phyloP scores from a whole-genome alignment of 805 yeast genomes.

The Saccharomycopsis vini region DNA sequence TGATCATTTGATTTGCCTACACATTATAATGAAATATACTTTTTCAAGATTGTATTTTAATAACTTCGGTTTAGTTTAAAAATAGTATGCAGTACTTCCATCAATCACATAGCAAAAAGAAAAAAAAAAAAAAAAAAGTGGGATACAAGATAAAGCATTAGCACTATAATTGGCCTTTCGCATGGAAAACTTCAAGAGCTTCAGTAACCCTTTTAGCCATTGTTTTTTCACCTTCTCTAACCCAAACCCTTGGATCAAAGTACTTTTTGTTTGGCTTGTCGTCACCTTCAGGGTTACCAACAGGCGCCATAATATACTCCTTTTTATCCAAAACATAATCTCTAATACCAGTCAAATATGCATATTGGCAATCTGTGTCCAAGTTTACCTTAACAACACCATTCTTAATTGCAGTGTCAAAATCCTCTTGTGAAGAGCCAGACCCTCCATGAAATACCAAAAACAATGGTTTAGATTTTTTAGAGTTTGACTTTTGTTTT shows the following conservation, averaged over 20 bases:
- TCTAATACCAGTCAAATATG: constrained; percentile 94
- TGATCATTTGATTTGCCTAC: too few species aligned
- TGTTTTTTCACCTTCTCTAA: constrained; percentile 99
- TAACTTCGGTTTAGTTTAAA: too few species aligned
- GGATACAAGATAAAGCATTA: too few species aligned
- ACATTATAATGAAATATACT: too few species aligned
- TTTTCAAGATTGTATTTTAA: too few species aligned
- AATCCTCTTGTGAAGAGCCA: constrained; percentile 89
- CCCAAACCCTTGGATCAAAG: constrained; percentile 99
- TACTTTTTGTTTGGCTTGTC: constrained; percentile 99
- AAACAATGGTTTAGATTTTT: constrained; percentile 72
- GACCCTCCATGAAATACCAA: constrained; percentile 99
- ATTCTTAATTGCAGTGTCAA: constrained; percentile 77
- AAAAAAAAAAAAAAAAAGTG: too few species aligned
- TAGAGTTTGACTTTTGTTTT: constrained; percentile 37
- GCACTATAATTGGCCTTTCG: constrained; percentile 48
- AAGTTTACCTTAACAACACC: constrained; percentile 99
- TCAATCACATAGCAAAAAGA: too few species aligned
- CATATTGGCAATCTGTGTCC: constrained; percentile 98
- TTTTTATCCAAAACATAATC: constrained; percentile 93
- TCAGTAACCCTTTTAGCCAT: constrained; percentile 79
- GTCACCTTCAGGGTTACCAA: constrained; percentile 99
- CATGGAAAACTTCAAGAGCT: constrained; percentile 82
- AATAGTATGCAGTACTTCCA: too few species aligned
- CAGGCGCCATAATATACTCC: constrained; percentile 82